Evolutionary conservation across 176 grass and related monocot species (phyloP).

Genomic region (Areca catechu): DNA sequence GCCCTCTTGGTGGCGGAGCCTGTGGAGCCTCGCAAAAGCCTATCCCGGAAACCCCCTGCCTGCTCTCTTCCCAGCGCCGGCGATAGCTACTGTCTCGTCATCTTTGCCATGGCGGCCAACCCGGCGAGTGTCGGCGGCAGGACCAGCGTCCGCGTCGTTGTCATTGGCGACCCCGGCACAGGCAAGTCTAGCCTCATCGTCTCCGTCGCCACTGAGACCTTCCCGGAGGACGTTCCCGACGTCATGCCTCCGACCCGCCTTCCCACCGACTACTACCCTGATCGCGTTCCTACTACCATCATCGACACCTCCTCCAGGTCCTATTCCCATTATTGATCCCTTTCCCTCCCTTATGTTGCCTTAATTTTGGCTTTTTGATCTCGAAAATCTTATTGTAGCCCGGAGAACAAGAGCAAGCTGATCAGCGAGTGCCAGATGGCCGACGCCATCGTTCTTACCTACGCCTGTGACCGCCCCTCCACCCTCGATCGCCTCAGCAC

Average conservation of each 20-base stretch:
- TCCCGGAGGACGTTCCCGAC: constrained; percentile 63
- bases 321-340: background rate
- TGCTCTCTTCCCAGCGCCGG: too few relatives aligned
- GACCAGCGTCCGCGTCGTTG: constrained; percentile 60
- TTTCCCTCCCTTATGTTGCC: background rate
- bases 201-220: constrained; percentile 69
- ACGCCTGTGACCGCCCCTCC: constrained; percentile 65
- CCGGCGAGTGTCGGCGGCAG: constrained; percentile 24
- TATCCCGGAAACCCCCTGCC: too few relatives aligned
- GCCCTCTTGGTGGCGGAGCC: too few relatives aligned
- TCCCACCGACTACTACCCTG: constrained; percentile 78
- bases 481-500: constrained; percentile 73
- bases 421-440: constrained; percentile 79
- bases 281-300: constrained; percentile 96
- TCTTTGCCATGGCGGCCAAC: too few relatives aligned
- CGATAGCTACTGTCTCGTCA: too few relatives aligned
- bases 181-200: constrained; percentile 89
- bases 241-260: constrained; percentile 67
- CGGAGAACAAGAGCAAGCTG: constrained; percentile 77
- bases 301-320: constrained; percentile 80
- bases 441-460: constrained; percentile 82
- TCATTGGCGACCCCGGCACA: constrained; percentile 80
- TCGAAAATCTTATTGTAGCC: constrained; percentile 20
- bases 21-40: too few relatives aligned
- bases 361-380: too few relatives aligned